Percentiles rank a stretch among this genome's conserved stretches.
Evolutionary conservation across 2,329 filamentous ascomycete species (phyloP).

Genomic region (Fusarium azukiicola): DNA sequence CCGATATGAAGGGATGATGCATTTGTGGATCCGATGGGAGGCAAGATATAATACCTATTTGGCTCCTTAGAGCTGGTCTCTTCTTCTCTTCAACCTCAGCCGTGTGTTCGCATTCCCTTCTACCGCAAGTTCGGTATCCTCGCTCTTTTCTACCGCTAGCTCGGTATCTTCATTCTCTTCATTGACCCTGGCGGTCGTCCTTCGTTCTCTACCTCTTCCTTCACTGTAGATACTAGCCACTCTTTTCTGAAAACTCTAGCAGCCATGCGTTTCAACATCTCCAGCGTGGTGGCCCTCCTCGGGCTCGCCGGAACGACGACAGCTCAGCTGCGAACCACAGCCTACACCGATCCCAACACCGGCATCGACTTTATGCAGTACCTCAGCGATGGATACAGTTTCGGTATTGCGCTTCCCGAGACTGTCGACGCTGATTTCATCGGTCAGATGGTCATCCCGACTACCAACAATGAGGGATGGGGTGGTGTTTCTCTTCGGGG

Average conservation of each 20-base stretch:
- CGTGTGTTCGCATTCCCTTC: constrained; percentile 34
- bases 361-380: constrained; percentile 69
- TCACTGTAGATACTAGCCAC: constrained; percentile 25
- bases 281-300: constrained; percentile 42
- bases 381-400: constrained; percentile 63
- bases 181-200: constrained; percentile 48
- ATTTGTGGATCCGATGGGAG: constrained; percentile 10
- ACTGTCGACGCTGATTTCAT: constrained; percentile 74
- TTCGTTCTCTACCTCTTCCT: constrained; percentile 38
- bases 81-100: constrained; percentile 26
- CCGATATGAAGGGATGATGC: constrained; percentile 45
- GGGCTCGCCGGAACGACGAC: constrained; percentile 46
- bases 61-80: background rate
- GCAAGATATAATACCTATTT: constrained; percentile 31
- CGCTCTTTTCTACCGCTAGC: constrained; percentile 33
- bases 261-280: constrained; percentile 46
- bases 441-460: constrained; percentile 71
- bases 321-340: constrained; percentile 46
- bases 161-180: constrained; percentile 43
- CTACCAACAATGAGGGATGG: constrained; percentile 65
- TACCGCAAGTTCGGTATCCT: constrained; percentile 43
- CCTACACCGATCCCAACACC: constrained; percentile 67
- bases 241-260: constrained; percentile 21
- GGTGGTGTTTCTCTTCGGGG: constrained; percentile 70
- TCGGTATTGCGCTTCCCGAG: constrained; percentile 74